These are phyloP conservation scores for Coprinellus micaceus DNA, from an alignment of 768 basidiomycete genomes.

Conservation along the genomic window DNA sequence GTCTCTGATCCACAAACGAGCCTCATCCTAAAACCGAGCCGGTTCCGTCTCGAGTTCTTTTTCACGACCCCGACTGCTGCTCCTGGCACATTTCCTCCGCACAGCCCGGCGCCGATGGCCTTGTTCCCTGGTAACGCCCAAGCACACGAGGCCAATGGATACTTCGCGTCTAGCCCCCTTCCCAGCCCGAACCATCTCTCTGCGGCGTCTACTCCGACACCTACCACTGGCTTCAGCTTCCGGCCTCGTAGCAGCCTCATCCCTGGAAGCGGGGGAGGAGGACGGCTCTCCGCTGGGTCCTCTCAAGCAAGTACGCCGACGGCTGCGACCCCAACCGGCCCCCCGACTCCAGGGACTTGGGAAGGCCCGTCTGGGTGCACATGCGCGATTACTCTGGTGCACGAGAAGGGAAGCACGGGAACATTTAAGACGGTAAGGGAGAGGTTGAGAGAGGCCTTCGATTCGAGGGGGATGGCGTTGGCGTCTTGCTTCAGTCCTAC, in stretches of 20 bases:
- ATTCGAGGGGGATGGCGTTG: slow-evolving; percentile 38
- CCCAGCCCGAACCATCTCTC: neutral
- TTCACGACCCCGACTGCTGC: slow-evolving; percentile 13
- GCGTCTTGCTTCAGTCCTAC: slow-evolving; percentile 39
- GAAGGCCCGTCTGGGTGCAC: slow-evolving; percentile 35
- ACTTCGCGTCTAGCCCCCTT: neutral
- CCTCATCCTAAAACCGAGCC: slow-evolving; percentile 64
- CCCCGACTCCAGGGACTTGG: slow-evolving; percentile 12
- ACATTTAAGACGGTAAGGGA: slow-evolving; percentile 79
- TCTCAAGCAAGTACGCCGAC: neutral
- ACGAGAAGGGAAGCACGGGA: slow-evolving; percentile 89
- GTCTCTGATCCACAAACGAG: slow-evolving; percentile 35
- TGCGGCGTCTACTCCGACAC: neutral
- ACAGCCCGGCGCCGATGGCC: slow-evolving; percentile 14
- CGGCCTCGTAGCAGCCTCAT: neutral
- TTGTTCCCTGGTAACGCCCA: neutral
- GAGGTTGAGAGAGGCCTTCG: slow-evolving; percentile 62
- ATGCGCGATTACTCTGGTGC: slow-evolving; percentile 72
- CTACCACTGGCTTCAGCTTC: neutral
- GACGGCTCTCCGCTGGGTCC: neutral
- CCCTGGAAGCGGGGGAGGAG: neutral
- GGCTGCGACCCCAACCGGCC: neutral
- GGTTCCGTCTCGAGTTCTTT: slow-evolving; percentile 79
- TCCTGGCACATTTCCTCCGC: slow-evolving; percentile 18
- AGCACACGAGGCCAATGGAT: neutral